Evolutionary conservation across 164 flowering plant species (phyloP).

Genomic region (Vitis amurensis): DNA sequence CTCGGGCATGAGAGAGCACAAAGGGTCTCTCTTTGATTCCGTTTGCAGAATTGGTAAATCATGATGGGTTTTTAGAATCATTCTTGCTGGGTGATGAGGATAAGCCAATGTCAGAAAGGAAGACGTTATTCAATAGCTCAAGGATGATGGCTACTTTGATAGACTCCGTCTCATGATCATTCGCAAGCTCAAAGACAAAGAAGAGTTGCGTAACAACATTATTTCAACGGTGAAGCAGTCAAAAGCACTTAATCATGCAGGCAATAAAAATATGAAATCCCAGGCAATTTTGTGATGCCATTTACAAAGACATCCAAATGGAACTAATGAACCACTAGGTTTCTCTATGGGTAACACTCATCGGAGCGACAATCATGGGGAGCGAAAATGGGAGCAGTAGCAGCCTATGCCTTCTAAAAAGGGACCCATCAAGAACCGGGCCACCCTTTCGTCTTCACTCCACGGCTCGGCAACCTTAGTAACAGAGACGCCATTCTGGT

Average conservation of each 20-base stretch:
- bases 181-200: slow-evolving; percentile 78
- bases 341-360: slow-evolving; percentile 28
- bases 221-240: slow-evolving; percentile 68
- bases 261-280: slow-evolving; percentile 78
- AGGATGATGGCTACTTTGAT: slow-evolving; percentile 93
- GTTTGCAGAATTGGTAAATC: no score
- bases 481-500: no score
- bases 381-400: slow-evolving; percentile 25
- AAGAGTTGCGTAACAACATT: slow-evolving; percentile 63
- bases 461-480: no score
- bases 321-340: slow-evolving; percentile 48
- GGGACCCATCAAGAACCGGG: not conserved
- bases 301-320: slow-evolving; percentile 62
- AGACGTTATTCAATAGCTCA: slow-evolving; percentile 70
- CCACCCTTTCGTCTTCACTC: no score
- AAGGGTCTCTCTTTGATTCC: no score
- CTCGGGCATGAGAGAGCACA: no score
- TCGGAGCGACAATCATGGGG: slow-evolving; percentile 15
- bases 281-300: slow-evolving; percentile 84
- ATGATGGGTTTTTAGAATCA: no score
- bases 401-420: slow-evolving; percentile 14
- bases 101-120: slow-evolving; percentile 39
- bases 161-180: slow-evolving; percentile 78
- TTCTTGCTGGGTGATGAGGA: no score
- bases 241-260: slow-evolving; percentile 61